Base-by-base conservation (phyloP, 108 stramenopile species). In the Fistulifera pelliculosa region DNA sequence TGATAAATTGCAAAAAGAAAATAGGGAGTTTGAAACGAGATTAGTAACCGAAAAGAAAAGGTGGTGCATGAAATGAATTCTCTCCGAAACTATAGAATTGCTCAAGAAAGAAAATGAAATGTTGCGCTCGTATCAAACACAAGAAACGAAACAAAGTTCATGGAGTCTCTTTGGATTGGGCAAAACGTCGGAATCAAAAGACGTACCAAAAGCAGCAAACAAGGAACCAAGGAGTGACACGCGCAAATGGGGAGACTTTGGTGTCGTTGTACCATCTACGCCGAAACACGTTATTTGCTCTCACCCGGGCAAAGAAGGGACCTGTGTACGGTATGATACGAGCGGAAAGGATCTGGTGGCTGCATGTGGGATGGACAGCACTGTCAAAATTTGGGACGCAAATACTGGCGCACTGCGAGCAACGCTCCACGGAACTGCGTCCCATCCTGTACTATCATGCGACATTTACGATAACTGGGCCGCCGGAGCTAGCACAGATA, bases 361-460 rank as follows among this genome's bases (percentile, higher is more conserved):
- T 23, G 83, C 84, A 7, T 65, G 75, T 11, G 75, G 85, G 23
- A 63, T 62, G 41, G 90, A 92, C 63, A 65, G 74, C 7, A 76
- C 74, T 21, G 83, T 88, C 15, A 67, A 76, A 35, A 79, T 93
- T 13, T 93, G 80, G 77, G 80, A 93, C 48, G 71, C 77, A n/a
- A 60, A 73, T 44, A 82, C 66, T 38, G 85, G 90, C 21, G 62
- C 72, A 14, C 41, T 85, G 27, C 48, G 69, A 23, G 62, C 79
- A 14, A 85, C 79, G 8, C 67, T 91, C 27, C 69, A 60, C 35
- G 77, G 71, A 15, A 71, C 78, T 41, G 27, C 56, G 7, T 59
- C 76, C 44, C 73, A 82, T 45, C 68, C 77, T 27, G 73, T 88
- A 42, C 56, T 80, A 24, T 58, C 76, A 11, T 83, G 82, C 43